phyloP scores from a whole-genome alignment of 768 basidiomycete species.

The Hortiboletus flavorubellus region DNA sequence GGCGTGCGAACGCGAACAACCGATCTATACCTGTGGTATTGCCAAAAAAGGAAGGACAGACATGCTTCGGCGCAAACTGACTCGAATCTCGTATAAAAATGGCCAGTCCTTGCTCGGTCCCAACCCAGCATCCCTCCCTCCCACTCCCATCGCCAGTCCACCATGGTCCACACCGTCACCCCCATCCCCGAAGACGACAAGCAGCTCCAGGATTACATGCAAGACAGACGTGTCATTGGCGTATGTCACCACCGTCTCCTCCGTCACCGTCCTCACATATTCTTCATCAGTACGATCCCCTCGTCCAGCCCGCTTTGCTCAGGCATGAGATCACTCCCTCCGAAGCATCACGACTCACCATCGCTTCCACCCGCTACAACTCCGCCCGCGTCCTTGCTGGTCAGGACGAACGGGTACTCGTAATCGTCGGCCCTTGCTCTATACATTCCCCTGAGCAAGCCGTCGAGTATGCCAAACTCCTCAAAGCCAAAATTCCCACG shows the following conservation, averaged over 20 bases:
- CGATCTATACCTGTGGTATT: not conserved
- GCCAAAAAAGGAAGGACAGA: not conserved
- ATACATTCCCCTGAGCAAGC: constrained; percentile 90
- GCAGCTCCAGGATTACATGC: constrained; percentile 68
- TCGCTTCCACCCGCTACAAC: constrained; percentile 74
- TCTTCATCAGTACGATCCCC: constrained; percentile 78
- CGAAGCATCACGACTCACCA: constrained; percentile 62
- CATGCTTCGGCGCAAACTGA: not conserved
- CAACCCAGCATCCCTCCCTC: not conserved
- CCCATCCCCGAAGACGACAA: constrained; percentile 64
- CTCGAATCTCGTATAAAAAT: constrained; percentile 31
- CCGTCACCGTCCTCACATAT: constrained; percentile 12
- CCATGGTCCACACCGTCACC: constrained; percentile 45
- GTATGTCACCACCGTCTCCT: constrained; percentile 39
- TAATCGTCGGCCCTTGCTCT: constrained; percentile 94
- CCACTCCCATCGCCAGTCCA: not conserved
- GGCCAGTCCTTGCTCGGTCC: not conserved
- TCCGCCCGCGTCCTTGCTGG: constrained; percentile 81
- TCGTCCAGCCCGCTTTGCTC: constrained; percentile 89
- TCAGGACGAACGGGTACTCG: constrained; percentile 80
- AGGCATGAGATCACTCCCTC: constrained; percentile 80
- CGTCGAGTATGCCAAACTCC: constrained; percentile 71
- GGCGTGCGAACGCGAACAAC: constrained; percentile 7
- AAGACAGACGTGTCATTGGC: constrained; percentile 77
- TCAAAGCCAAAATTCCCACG: constrained; percentile 60